Base-by-base conservation (phyloP, 129 eudicot species). In the Calendula officinalis region DNA sequence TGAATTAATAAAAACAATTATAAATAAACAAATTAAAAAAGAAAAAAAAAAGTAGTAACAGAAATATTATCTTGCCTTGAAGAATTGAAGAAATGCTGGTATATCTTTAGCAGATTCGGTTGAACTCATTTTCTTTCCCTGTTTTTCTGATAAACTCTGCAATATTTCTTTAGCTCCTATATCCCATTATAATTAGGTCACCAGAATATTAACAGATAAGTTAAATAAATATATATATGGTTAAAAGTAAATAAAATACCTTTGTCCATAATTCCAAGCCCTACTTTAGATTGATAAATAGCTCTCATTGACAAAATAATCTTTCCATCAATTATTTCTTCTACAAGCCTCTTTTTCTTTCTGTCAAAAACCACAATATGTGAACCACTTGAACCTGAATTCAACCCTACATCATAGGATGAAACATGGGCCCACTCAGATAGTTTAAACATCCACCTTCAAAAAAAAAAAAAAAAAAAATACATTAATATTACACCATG, bases 361-460 rank as follows among this genome's bases (percentile, higher is more conserved):
- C 95, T 72, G 45, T 91, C 97, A 74, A 72, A 91, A 51, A 91
- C 96, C 96, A 91, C 78, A 70, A 91, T 87, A 78, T 91, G 90
- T 44, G 90, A 78, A 39, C 94, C 90, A 74, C 87, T 82, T 60
- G 98, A 84, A 53, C 98, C 98, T 63, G 96, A 82, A 77, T 85
- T 80, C 77, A 84, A 76, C 59, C 98, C 98, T 9, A 87, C 76
- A 39, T 82, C 96, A 67, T 84, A 91, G 33, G 98, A 70, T 59
- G 94, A 87, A 46, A 81, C 72, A 37, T 87, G 97, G 74, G 94
- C 94, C 97, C 97, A 91, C 66, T 91, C 97, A 87, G 87, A 87
- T 57, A 91, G 79, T 74, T 87, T 91, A 72, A 91, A 86, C 89
- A 91, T 84, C 97, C 94, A 91, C 81, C 97, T 90, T 63, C 30